Base-by-base conservation (phyloP, 345 rosid genomes). In the Lepidium africanum region DNA sequence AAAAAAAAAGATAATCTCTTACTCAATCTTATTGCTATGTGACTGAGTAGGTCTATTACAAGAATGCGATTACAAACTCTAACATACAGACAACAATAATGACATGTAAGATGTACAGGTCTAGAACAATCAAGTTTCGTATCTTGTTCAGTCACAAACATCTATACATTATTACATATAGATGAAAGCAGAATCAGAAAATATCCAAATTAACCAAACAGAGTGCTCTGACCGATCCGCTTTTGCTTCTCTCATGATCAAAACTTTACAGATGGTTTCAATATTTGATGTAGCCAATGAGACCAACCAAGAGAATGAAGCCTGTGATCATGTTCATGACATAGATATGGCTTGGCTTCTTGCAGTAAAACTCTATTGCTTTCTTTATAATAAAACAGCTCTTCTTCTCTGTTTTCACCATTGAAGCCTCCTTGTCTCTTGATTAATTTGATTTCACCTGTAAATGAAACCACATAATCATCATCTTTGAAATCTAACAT, bases 391-490 rank as follows among this genome's bases (percentile, higher is more conserved):
- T 45, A 36, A 67, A 17, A 42, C 17, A 59, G 1, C 68, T 23
- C 38, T 52, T 59, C 51, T 59, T 67, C 58, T 74, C 69, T 61
- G 43, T 53, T 30, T 67, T 67, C 25, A 43, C 35, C 17, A 60
- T 13, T 35, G n/a, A 15, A 30, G 36, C 0, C 38, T 46, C 21
- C 10, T 72, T 63, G 11, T 15, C n/a, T 10, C 15, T 12, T 13
- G 56, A 12, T 37, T 49, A 48, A 42, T 36, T 56, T 5, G 41
- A 3, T 16, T 25, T 60, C 36, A 51, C 16, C 68, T 73, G 68
- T 12, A 65, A 65, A 15, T 14, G 9, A 9, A 12, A 10, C 15
- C 42, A 56, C 59, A 40, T 25, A 32, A 2, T 50, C 58, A 37
- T 56, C 45, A 25, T 37, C 38, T 30, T 35, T 3, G 14, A 41